phyloP scores from a whole-genome alignment of 306 rosid genomes.

The Cucumis hystrix region DNA sequence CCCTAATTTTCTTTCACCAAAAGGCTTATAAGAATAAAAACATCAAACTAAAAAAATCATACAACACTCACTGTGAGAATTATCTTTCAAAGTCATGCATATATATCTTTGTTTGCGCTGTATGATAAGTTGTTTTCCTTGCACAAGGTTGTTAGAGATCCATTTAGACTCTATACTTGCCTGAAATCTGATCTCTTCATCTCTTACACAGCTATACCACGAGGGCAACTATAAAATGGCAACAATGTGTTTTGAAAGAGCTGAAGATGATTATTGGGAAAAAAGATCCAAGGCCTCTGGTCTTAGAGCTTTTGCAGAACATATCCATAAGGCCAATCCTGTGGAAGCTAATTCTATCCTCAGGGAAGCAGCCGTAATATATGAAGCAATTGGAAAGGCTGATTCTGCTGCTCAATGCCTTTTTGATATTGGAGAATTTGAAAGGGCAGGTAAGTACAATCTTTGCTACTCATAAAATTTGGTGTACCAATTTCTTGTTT shows the following conservation, averaged over 20 bases:
- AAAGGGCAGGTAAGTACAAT: conserved; percentile 46
- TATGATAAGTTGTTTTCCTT: background rate
- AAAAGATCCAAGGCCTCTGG: conserved; percentile 55
- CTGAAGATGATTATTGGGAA: conserved; percentile 62
- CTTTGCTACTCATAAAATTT: background rate
- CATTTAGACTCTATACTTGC: background rate
- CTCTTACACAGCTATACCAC: conserved; percentile 32
- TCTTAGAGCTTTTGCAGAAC: conserved; percentile 40
- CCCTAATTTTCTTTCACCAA: background rate
- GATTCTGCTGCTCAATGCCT: conserved; percentile 59
- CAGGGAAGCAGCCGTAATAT: conserved; percentile 65
- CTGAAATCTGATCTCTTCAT: background rate
- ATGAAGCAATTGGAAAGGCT: conserved; percentile 45
- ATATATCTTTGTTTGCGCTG: background rate
- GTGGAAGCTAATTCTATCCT: conserved; percentile 40
- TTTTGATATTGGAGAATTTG: conserved; percentile 48
- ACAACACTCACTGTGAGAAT: background rate
- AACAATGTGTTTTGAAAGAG: conserved; percentile 69
- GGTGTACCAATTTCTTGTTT: background rate
- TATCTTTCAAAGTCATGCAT: background rate
- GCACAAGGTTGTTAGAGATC: background rate
- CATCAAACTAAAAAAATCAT: background rate
- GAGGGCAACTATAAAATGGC: conserved; percentile 62
- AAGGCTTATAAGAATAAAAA: background rate
- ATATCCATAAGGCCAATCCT: conserved; percentile 24